Evolutionary conservation across 2,329 filamentous ascomycete genomes (phyloP), one percentile per base, ranked within the genome.

Genomic region (Trichoderma sp.): DNA sequence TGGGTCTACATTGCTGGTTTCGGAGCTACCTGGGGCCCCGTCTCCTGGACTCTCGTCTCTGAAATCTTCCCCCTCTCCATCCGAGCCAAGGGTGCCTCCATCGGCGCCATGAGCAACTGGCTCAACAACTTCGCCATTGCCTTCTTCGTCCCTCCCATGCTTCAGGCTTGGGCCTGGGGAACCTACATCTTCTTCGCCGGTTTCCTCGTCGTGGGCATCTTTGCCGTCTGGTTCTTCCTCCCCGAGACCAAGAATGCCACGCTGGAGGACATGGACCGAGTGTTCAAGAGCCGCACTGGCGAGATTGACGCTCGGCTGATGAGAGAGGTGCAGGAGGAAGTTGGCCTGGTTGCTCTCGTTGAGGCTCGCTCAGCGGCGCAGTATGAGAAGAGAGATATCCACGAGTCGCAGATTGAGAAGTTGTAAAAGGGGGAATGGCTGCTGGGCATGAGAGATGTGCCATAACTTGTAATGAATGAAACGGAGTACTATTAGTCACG

Each of bases 1-100:
- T 94, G 92, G 91, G 84, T 94, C 0, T 94, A 92, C 74, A 89
- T 93, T 36, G 83, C 93, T 36, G 88, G 92, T 79, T 94, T 94
- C 76, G 92, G 90, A 39, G 93, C 93, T 77, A 90, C 87, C 0
- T 94, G 92, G 92, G 91, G 91, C 0, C 92, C 91, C 2, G 91
- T 89, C 75, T 87, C 90, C 0, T 94, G 92, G 92, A 92, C 93
- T 73, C 85, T 94, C 68, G 87, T 93, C 1, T 88, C 91, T 1
- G 92, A 94, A 80, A 88, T 94, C 55, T 94, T 90, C 89, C 92
- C 92, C 0, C 81, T 93, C 4, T 90, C 87, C 70, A 90, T 89
- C 9, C 86, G 91, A 2, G 87, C 92, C 0, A 92, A 93, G 72
- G 92, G 92, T 47, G 91, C 92, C 12, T 86, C 91, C 0, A 83